Evolutionary conservation across 2,329 filamentous ascomycete species (phyloP).

Genomic region (Fusarium sp.): DNA sequence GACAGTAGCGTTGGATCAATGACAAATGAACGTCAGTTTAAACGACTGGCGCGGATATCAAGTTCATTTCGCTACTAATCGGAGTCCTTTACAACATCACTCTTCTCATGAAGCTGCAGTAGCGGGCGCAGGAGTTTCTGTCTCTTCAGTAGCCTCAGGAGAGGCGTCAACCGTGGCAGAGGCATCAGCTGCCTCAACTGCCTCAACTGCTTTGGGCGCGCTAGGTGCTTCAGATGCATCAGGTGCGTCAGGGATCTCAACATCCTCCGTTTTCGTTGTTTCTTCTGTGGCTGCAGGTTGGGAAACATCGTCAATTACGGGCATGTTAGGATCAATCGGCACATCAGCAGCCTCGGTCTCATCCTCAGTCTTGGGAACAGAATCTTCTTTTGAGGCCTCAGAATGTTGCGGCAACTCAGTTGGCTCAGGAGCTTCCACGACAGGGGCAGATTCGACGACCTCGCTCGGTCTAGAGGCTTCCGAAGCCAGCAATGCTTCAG

Average conservation of each 20-base stretch:
- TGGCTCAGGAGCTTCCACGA: neutral
- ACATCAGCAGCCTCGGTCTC: slow-evolving; percentile 7
- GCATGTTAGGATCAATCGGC: slow-evolving; percentile 21
- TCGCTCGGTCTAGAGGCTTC: slow-evolving; percentile 12
- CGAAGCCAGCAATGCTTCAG: slow-evolving; percentile 27
- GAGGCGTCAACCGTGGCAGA: slow-evolving; percentile 9
- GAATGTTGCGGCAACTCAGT: neutral
- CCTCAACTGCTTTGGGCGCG: neutral
- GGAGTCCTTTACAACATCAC: neutral
- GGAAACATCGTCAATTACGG: slow-evolving; percentile 5
- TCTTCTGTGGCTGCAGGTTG: slow-evolving; percentile 18
- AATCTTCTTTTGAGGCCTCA: slow-evolving; percentile 8
- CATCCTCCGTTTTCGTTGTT: slow-evolving; percentile 15
- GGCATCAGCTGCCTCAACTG: neutral
- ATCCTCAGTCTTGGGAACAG: neutral
- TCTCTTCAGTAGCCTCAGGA: slow-evolving; percentile 7
- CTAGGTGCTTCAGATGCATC: neutral
- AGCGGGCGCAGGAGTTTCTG: slow-evolving; percentile 15
- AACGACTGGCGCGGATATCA: neutral
- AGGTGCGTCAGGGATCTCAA: slow-evolving; percentile 20
- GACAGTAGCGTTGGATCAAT: neutral
- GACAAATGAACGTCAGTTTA: neutral
- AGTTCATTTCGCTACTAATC: neutral
- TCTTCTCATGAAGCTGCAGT: slow-evolving; percentile 27
- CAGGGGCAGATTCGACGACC: neutral